Evolutionary conservation across 805 yeast species (phyloP).

Genomic region (Blastobotrys muscicola): DNA sequence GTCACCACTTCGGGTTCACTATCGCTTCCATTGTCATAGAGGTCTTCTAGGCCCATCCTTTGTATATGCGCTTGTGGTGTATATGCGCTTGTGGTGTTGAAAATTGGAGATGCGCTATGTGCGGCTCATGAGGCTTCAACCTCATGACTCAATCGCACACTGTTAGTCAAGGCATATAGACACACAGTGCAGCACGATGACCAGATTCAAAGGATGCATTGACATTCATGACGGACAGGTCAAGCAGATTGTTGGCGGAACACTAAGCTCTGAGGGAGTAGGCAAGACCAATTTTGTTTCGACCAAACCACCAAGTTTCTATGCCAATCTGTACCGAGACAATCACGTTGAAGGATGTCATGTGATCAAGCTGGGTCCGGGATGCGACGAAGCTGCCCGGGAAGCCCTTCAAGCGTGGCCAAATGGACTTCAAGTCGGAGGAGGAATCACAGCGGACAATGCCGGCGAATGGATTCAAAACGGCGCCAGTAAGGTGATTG

Average conservation of each 20-base stretch:
- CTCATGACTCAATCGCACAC: too few species aligned
- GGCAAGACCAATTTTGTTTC: slow-evolving; percentile 73
- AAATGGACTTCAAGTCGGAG: slow-evolving; percentile 71
- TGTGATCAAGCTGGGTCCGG: slow-evolving; percentile 82
- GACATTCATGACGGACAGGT: slow-evolving; percentile 94
- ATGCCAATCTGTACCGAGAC: slow-evolving; percentile 57
- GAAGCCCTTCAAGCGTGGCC: slow-evolving; percentile 76
- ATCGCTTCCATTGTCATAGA: neutral
- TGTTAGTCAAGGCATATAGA: too few species aligned
- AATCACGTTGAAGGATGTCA: slow-evolving; percentile 68
- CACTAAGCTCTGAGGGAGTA: slow-evolving; percentile 39
- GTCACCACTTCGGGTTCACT: slow-evolving; percentile 19
- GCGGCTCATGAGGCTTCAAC: too few species aligned
- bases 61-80: too few species aligned
- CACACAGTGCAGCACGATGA: too few species aligned
- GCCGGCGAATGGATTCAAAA: slow-evolving; percentile 62
- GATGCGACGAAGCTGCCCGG: slow-evolving; percentile 74
- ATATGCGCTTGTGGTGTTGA: too few species aligned
- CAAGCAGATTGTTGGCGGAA: slow-evolving; percentile 95
- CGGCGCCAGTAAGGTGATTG: slow-evolving; percentile 80
- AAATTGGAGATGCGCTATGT: too few species aligned
- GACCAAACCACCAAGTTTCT: slow-evolving; percentile 60
- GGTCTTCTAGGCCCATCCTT: neutral
- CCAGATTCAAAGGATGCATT: slow-evolving; percentile 85
- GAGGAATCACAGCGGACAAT: slow-evolving; percentile 73